Conservation (phyloP, 2,329 filamentous ascomycete genomes). For the Ophiostoma triangulosporum region DNA sequence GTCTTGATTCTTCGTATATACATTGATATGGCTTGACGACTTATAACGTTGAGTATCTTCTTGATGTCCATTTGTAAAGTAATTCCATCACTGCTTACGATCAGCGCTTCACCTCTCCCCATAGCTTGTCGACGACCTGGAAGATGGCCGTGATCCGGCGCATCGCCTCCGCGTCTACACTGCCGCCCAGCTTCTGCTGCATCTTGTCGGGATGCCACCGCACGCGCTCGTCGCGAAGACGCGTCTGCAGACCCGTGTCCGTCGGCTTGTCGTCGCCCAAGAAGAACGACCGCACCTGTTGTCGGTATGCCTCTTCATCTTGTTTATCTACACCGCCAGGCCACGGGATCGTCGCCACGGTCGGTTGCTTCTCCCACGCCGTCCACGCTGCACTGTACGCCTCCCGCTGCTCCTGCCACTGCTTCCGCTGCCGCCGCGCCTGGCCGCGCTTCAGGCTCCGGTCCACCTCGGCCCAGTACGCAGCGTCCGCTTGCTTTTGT, state of each 20-base stretch:
- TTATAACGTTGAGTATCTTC: background rate
- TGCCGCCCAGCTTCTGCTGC: slow-evolving; percentile 67
- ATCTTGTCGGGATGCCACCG: slow-evolving; percentile 98
- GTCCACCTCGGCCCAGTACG: slow-evolving; percentile 43
- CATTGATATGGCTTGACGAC: background rate
- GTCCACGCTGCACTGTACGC: slow-evolving; percentile 53
- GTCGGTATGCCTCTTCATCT: slow-evolving; percentile 21
- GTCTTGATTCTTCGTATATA: background rate
- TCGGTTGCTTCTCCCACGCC: slow-evolving; percentile 29
- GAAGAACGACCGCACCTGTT: slow-evolving; percentile 58
- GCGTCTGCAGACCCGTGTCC: slow-evolving; percentile 31
- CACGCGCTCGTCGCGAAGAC: slow-evolving; percentile 71
- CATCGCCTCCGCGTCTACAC: slow-evolving; percentile 57
- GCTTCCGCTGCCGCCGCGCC: slow-evolving; percentile 39
- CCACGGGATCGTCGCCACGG: slow-evolving; percentile 42
- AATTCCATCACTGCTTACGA: too few relatives aligned
- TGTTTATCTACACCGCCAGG: slow-evolving; percentile 39
- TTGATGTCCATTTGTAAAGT: too few relatives aligned
- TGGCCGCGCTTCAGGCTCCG: slow-evolving; percentile 53
- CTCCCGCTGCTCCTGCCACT: slow-evolving; percentile 48
- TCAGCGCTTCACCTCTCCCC: slow-evolving; percentile 40
- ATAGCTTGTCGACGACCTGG: slow-evolving; percentile 74
- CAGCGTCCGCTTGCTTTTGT: slow-evolving; percentile 17
- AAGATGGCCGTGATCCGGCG: slow-evolving; percentile 79
- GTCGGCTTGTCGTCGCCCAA: slow-evolving; percentile 23